A percentile compares a stretch with the other conserved stretches of the same genome.
phyloP scores from a whole-genome alignment of 768 basidiomycete genomes.

The Gloeostereum incarnatum region DNA sequence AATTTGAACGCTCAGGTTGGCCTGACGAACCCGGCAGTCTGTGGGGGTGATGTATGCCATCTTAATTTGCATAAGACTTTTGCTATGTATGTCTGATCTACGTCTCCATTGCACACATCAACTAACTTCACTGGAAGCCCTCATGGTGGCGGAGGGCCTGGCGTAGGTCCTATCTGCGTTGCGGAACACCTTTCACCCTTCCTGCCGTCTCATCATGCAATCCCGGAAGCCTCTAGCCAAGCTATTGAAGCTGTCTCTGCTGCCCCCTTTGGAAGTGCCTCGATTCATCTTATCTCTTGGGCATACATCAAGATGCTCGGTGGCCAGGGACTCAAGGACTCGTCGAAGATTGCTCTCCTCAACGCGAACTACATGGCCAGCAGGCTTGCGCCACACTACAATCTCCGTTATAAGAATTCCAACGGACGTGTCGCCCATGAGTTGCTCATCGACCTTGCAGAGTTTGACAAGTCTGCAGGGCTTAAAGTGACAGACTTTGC shows the following conservation, averaged over 20 bases:
- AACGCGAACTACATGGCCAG: slow-evolving; percentile 98
- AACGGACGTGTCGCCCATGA: slow-evolving; percentile 95
- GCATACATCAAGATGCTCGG: slow-evolving; percentile 99
- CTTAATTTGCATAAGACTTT: slow-evolving; percentile 98
- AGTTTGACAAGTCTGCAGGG: slow-evolving; percentile 86
- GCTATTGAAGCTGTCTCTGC: slow-evolving; percentile 87
- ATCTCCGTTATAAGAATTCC: slow-evolving; percentile 78
- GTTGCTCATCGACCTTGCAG: slow-evolving; percentile 87
- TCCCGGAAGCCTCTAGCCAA: slow-evolving; percentile 53
- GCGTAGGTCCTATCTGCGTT: slow-evolving; percentile 91
- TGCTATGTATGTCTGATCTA: slow-evolving; percentile 56
- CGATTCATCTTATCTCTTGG: slow-evolving; percentile 95
- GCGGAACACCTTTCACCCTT: slow-evolving; percentile 91
- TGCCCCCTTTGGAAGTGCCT: slow-evolving; percentile 91
- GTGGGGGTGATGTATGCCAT: slow-evolving; percentile 97
- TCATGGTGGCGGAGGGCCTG: slow-evolving; percentile 96
- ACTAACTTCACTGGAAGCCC: slow-evolving; percentile 40
- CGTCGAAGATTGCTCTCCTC: slow-evolving; percentile 81
- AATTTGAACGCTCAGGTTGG: slow-evolving; percentile 95
- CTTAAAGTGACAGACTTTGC: slow-evolving; percentile 95
- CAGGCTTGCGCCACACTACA: slow-evolving; percentile 79
- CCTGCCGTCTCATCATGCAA: slow-evolving; percentile 80
- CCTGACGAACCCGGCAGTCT: slow-evolving; percentile 85
- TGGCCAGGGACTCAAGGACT: slow-evolving; percentile 77
- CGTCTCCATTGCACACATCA: neutral